Base-by-base conservation (phyloP, 176 grass and related monocot species). In the Hyparrhenia diplandra region DNA sequence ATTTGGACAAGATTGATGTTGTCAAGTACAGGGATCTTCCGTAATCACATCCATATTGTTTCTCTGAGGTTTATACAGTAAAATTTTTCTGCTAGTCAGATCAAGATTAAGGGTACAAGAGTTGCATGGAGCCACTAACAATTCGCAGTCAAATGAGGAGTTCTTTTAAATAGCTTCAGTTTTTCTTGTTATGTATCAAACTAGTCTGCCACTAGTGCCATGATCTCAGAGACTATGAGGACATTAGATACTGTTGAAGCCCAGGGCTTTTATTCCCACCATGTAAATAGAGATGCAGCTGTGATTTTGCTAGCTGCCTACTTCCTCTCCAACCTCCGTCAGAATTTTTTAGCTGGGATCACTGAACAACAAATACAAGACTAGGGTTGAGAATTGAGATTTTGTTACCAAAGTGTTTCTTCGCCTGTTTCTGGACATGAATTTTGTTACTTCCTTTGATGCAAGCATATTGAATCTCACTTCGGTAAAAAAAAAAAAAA, bases 1-100 rank as follows among this genome's bases (percentile, higher is more conserved):
- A 92, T 66, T 73, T 97, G 52, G 87, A 97, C 49, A 94, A 87
- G 83, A 86, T 92, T 14, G 94, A 92, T 69, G 84, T 97, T 46
- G 21, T 92, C 34, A 97, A 97, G 83, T 94, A 94, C 64, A 94
- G 76, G 46, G 81, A 92, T 75, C 65, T 87, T 41, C 91, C 80
- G 45, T 97, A 87, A 80, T 10, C 77, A 69, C 40, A 61, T 62
- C 14, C 62, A 68, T 29, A 64, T 69, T 39, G 65, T 61, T 62
- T 31, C 6, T 34, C 67, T 27, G 43, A 77, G 37, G 78, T 67
- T 46, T 78, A 30, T 67, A 71, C 4, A 28, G 21, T 76, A 21
- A 54, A 72, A 74, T 65, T 72, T 61, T 69, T 72, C 63, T 64
- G 8, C 41, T 69, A 72, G 24, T 29, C 41, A 73, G 30, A 77